Conservation (phyloP, 169 alveolate species). For the Plasmodium coatneyi region DNA sequence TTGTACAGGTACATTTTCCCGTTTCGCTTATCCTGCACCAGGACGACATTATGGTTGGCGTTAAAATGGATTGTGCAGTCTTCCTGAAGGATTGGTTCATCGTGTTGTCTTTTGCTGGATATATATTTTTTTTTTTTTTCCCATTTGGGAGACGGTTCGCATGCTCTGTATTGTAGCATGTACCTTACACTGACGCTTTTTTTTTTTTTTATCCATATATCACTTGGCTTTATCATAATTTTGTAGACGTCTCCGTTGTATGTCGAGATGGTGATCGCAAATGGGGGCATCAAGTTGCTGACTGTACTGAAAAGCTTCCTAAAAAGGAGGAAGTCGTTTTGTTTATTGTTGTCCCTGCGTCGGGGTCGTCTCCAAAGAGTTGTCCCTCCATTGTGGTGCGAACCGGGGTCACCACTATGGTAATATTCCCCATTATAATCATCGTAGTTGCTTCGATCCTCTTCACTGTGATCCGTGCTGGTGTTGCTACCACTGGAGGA, state of each 20-base stretch:
- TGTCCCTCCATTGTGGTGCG: background rate
- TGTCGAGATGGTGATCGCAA: constrained; percentile 47
- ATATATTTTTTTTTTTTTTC: background rate
- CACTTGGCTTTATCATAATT: constrained; percentile 55
- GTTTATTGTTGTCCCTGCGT: background rate
- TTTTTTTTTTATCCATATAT: constrained; percentile 68
- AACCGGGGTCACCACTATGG: background rate
- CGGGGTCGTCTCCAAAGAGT: background rate
- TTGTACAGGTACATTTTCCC: constrained; percentile 37
- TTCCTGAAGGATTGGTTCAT: background rate
- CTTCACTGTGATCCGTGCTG: background rate
- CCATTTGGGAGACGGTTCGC: background rate
- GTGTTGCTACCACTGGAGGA: background rate
- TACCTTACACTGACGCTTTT: constrained; percentile 66
- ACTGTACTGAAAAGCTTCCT: constrained; percentile 43
- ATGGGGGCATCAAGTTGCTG: constrained; percentile 68
- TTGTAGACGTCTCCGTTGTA: constrained; percentile 37
- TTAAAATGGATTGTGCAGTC: background rate
- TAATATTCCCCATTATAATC: too few relatives aligned
- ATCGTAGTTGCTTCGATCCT: background rate
- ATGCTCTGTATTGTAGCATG: constrained; percentile 28
- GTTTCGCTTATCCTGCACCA: background rate
- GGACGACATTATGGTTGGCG: constrained; percentile 13
- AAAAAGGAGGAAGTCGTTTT: constrained; percentile 40
- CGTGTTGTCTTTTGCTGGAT: background rate